A percentile compares a stretch with the other conserved stretches of the same genome.
phyloP scores from a whole-genome alignment of 1,139 yeast genomes.

The Diutina rugosa region DNA sequence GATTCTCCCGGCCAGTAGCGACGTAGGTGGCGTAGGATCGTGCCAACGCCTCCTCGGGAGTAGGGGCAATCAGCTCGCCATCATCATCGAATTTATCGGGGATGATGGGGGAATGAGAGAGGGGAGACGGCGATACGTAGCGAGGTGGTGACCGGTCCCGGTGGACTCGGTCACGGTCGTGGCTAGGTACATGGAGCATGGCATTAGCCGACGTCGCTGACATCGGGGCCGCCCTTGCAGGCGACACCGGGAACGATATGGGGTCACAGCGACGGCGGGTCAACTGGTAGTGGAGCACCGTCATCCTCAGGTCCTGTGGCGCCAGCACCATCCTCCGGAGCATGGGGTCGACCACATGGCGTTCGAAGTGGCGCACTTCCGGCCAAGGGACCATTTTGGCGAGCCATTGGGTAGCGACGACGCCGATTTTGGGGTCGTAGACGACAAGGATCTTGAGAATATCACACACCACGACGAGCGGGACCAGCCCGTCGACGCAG shows the following conservation, averaged over 20 bases:
- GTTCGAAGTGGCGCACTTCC: background rate
- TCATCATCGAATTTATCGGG: background rate
- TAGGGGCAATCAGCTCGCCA: background rate
- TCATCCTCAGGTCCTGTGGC: background rate
- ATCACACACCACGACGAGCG: background rate
- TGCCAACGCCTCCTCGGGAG: background rate
- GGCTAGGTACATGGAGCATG: background rate
- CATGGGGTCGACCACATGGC: background rate
- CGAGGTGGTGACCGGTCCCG: background rate
- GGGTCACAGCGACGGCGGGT: background rate
- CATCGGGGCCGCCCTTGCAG: background rate
- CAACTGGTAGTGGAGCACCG: background rate
- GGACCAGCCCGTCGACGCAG: background rate
- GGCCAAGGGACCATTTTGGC: background rate
- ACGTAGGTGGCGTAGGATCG: background rate
- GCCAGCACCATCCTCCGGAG: background rate
- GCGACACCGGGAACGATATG: background rate
- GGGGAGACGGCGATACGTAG: background rate
- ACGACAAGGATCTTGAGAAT: background rate
- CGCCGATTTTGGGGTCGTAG: background rate
- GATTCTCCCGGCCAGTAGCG: background rate
- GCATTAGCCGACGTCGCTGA: background rate
- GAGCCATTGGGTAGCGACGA: background rate
- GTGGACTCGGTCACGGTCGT: background rate
- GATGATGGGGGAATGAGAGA: background rate